Evolutionary conservation across 345 rosid species (phyloP), one percentile per base, ranked within the genome.

Genomic region (Acer yangbiense): DNA sequence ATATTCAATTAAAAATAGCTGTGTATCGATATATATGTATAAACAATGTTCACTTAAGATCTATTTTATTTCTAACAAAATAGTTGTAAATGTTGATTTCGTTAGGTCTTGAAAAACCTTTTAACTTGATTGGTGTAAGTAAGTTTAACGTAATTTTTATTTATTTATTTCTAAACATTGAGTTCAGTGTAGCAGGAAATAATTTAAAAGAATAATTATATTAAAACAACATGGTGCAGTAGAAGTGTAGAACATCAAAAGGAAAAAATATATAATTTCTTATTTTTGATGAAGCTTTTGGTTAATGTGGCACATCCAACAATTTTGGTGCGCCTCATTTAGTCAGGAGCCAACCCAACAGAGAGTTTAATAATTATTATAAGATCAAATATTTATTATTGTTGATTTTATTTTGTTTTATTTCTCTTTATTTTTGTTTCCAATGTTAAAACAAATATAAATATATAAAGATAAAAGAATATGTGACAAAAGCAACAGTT

Each of bases 291-390:
- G 64, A 8, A n/a, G 20, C 44, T 68, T 60, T 67, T 44, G 27
- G 62, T 60, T 73, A 54, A 48, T 25, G 43, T 5, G 74, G 48
- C 75, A 48, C 63, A 17, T 72, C 67, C 60, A 44, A 74, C 9
- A 61, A 58, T 41, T 43, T 16, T 69, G 73, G 73, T 69, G 9
- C 58, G 48, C 7, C 20, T 48, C 25, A 69, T 69, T 69, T 20
- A 23, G 41, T 27, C 20, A 17, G 69, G 44, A 65, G 69, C 29
- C 32, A 27, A 63, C 17, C 66, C 66, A 21, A 27, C 66, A 35
- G 39, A 63, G 29, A 57, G 62, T 57, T 17, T 17, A 57, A 18
- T 57, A 5, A 35, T 35, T 35, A 35, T 4, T 35, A 35, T 35
- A 60, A 20, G 58, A 54, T 16, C n/a, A 54, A 54, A 3, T 14